Evolutionary conservation across 768 basidiomycete species (phyloP).

Genomic region (Kwoniella botswanensis): DNA sequence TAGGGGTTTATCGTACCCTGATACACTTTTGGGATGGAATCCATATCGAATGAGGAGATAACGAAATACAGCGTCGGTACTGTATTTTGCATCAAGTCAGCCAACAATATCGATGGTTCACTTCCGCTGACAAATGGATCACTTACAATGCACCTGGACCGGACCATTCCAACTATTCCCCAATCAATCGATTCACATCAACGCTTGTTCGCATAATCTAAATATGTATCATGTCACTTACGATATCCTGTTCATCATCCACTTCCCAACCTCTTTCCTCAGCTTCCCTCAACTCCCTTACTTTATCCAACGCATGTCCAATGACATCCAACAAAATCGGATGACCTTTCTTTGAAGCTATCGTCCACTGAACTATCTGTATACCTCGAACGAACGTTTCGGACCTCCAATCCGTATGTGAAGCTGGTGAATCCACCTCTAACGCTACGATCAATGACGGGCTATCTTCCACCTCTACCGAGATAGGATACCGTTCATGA

Average conservation of each 20-base stretch:
- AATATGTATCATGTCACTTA: conserved; percentile 2
- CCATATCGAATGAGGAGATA: conserved; percentile 37
- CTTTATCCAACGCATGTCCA: conserved; percentile 25
- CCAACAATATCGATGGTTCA: background rate
- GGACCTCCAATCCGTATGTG: conserved; percentile 29
- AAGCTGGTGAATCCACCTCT: conserved; percentile 31
- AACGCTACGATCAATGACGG: conserved; percentile 37
- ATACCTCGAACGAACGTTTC: conserved; percentile 36
- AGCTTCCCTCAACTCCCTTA: conserved; percentile 18
- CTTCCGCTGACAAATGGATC: too few relatives aligned
- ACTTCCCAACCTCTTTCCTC: background rate
- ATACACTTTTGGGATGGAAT: conserved; percentile 24
- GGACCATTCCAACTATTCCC: conserved; percentile 29
- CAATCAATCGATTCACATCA: background rate
- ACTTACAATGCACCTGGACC: conserved; percentile 43
- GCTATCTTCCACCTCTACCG: background rate
- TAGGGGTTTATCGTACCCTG: conserved; percentile 22
- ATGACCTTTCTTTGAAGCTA: conserved; percentile 37
- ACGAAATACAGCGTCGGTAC: conserved; percentile 40
- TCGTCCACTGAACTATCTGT: conserved; percentile 46
- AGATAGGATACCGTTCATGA: background rate
- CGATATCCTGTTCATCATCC: conserved; percentile 15
- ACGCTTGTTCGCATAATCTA: background rate
- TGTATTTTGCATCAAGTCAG: conserved; percentile 16
- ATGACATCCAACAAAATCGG: conserved; percentile 45